Base-by-base conservation (phyloP, 2,329 filamentous ascomycete species). In the Sclerotinia nivalis region DNA sequence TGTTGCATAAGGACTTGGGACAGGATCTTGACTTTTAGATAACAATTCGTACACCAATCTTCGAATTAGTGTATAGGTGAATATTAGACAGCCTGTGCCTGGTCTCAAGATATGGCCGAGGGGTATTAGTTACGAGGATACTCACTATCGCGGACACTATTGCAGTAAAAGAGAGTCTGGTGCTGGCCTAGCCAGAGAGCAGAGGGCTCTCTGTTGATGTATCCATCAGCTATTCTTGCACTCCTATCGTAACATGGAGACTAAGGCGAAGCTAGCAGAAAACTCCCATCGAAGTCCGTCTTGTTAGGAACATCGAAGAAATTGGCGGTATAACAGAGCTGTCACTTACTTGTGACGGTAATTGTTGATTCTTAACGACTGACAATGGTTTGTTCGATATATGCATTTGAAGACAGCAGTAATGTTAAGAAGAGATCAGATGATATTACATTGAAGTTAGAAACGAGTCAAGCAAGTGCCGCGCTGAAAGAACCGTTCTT, bases 221-320 rank as follows among this genome's bases (percentile, higher is more conserved):
- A 56, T 34, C 15, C 50, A 28, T 31, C 31, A 56, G 34, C 28
- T 8, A 31, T 31, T 31, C 31, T 31, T 31, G 31, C 31, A 31
- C 31, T 31, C 31, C 31, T 31, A 31, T 31, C 31, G 40, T 43
- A 10, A 43, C 12, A 28, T 20, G 15, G 8, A 40, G 15, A 1
- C 15, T 2, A 22, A 10, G n/a, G 0, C 12, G 2, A 5, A 40
- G 2, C 34, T 4, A 7, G 31, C 34, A 25, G 0, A 40, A 3
- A 15, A 1, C 54, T 37, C 55, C 15, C 22, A 10, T 25, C 9
- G 22, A 34, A n/a, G 20, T 25, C 22, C 22, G 20, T 5, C 31
- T 13, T 37, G 10, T 37, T n/a, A 13, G 5, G 6, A 1, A 37
- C 15, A 37, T 1, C 18, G n/a, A 37, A 31, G 25, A 52, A 13